A percentile compares a stretch with the other conserved stretches of the same genome.
phyloP scores from a whole-genome alignment of 345 rosid genomes.

The Kernera saxatilis region DNA sequence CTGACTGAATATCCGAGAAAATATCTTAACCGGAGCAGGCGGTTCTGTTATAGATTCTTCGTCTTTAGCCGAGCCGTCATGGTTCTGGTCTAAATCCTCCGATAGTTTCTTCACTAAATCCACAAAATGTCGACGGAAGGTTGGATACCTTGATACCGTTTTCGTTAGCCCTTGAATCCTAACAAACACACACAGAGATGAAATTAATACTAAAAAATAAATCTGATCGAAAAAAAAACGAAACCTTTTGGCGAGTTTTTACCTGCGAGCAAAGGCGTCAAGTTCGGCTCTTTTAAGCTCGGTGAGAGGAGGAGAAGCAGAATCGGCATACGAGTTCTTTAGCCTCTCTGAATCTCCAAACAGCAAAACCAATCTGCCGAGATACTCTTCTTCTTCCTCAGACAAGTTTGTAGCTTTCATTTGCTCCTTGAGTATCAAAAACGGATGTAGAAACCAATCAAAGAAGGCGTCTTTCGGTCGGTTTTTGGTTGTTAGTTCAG shows the following conservation, averaged over 20 bases:
- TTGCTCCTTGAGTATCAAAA: slow-evolving; percentile 83
- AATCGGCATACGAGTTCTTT: slow-evolving; percentile 39
- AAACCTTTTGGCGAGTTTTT: not conserved
- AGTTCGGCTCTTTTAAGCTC: slow-evolving; percentile 84
- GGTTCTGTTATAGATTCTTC: slow-evolving; percentile 24
- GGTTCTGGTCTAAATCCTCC: slow-evolving; percentile 53
- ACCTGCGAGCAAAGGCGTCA: slow-evolving; percentile 95
- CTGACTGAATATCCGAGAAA: slow-evolving; percentile 49
- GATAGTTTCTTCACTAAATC: slow-evolving; percentile 46
- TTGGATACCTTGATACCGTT: slow-evolving; percentile 80
- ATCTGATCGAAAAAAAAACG: not conserved
- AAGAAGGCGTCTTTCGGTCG: slow-evolving; percentile 80
- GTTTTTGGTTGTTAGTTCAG: slow-evolving; percentile 67
- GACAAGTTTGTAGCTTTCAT: slow-evolving; percentile 74
- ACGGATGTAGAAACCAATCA: slow-evolving; percentile 90
- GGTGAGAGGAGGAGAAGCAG: slow-evolving; percentile 54
- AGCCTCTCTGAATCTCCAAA: slow-evolving; percentile 58
- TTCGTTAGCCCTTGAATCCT: slow-evolving; percentile 82
- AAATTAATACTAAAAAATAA: too few relatives aligned
- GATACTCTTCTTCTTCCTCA: slow-evolving; percentile 73
- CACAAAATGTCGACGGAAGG: slow-evolving; percentile 57
- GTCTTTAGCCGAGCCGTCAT: slow-evolving; percentile 22
- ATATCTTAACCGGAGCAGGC: slow-evolving; percentile 48
- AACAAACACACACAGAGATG: slow-evolving; percentile 4
- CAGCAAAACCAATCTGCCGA: slow-evolving; percentile 62